Evolutionary conservation across 176 grass and related monocot species (phyloP), one percentile per base, ranked within the genome.

Genomic region (Triticum timopheevii): DNA sequence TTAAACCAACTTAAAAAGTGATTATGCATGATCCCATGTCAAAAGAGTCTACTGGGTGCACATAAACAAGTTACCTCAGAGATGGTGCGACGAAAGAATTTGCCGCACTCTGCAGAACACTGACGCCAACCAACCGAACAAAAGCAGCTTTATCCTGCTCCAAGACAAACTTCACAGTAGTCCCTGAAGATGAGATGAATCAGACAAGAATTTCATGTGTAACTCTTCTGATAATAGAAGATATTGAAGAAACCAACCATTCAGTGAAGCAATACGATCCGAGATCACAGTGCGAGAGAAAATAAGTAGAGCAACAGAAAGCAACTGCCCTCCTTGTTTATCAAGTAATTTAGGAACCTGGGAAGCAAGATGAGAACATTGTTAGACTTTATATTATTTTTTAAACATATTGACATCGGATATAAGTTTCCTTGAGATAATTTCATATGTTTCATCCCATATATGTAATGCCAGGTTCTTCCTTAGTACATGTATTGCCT

Each of bases 251-350:
- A 31, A 40, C 85, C 44, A 88, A 96, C 97, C 97, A 88, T 96
- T 99, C 63, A 99, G 90, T 16, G 97, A 96, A 85, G 97, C 97
- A 86, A 99, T 99, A 63, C 97, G 92, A 84, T 99, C 97, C 25
- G 97, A 99, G 67, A 99, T 99, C 90, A 89, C 95, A 79, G 97
- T 99, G 33, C 97, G 91, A 76, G 97, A 96, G 76, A 96, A 95
- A 90, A 99, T 92, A 86, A 99, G 92, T 67, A 99, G 77, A 65
- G 88, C 84, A 78, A 99, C 92, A 86, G 97, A 87, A 88, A 99
- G 87, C 87, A 99, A 91, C 76, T 93, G 94, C 47, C 88, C 94
- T 65, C 97, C 97, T 93, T 99, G 97, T 90, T 92, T 96, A 84
- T 96, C 97, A 90, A 96, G 82, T 69, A 99, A 83, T 88, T 78